phyloP scores from a whole-genome alignment of 1,284 basidiomycete species.

The Cryptococcus sp. region DNA sequence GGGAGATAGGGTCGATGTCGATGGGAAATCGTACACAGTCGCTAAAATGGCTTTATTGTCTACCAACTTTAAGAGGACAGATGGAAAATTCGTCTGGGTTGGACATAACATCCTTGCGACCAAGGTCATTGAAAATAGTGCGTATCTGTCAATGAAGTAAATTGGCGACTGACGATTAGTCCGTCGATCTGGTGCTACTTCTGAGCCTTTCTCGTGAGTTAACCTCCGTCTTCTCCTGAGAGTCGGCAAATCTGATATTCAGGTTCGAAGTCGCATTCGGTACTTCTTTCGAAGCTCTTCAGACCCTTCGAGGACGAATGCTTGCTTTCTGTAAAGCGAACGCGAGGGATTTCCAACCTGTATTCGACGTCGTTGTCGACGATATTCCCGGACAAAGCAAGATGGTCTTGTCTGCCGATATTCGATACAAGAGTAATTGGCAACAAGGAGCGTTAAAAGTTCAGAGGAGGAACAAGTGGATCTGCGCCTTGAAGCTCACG shows the following conservation, averaged over 20 bases:
- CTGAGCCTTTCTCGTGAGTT: conserved; percentile 37
- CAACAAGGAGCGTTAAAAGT: conserved; percentile 69
- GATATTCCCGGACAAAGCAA: conserved; percentile 80
- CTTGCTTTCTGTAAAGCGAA: conserved; percentile 68
- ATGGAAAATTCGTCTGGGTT: conserved; percentile 58
- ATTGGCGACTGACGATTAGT: conserved; percentile 20
- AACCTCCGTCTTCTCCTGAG: neutral
- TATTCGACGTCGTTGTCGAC: conserved; percentile 59
- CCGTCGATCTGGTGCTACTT: conserved; percentile 51
- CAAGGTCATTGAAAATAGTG: conserved; percentile 55
- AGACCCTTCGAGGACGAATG: conserved; percentile 74
- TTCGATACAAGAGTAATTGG: conserved; percentile 81
- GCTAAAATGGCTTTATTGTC: conserved; percentile 81
- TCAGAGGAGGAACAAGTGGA: conserved; percentile 82
- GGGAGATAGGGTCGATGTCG: conserved; percentile 66
- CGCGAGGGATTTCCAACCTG: conserved; percentile 65
- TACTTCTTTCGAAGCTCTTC: conserved; percentile 78
- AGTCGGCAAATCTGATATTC: conserved; percentile 49
- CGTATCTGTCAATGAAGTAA: conserved; percentile 7
- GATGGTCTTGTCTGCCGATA: conserved; percentile 72
- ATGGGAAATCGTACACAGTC: conserved; percentile 61
- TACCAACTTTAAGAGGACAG: conserved; percentile 54
- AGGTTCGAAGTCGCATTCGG: conserved; percentile 74
- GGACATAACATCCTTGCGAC: conserved; percentile 61
- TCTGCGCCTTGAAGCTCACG: conserved; percentile 74